These are phyloP conservation scores for Canariomyces notabilis DNA, from an alignment of 2,329 filamentous ascomycete species.

Conservation along the genomic window DNA sequence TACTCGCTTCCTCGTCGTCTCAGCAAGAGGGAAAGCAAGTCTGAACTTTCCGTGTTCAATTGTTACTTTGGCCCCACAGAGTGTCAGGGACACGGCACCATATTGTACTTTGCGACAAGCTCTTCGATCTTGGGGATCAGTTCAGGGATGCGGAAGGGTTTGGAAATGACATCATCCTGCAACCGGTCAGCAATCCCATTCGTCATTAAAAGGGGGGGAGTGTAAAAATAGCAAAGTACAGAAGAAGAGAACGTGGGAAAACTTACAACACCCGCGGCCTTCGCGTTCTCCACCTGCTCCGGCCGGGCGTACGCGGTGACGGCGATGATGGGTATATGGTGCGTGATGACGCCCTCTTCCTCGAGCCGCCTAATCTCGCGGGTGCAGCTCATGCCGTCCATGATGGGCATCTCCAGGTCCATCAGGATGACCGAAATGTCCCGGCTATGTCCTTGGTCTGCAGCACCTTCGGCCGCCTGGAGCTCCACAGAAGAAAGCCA, in stretches of 20 bases:
- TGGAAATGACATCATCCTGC: constrained; percentile 70
- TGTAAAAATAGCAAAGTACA: neutral
- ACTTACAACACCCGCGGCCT: constrained; percentile 67
- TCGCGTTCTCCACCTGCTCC: constrained; percentile 67
- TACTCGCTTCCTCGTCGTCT: no score
- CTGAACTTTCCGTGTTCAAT: neutral
- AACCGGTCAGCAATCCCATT: neutral
- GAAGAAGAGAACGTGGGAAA: no score
- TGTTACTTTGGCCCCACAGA: neutral
- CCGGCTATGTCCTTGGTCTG: constrained; percentile 32
- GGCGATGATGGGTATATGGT: constrained; percentile 73
- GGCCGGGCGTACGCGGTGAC: constrained; percentile 75
- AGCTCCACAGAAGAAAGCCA: neutral
- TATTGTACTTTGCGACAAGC: constrained; percentile 31
- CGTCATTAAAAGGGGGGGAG: neutral
- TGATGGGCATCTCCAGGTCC: constrained; percentile 77
- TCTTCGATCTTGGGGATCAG: constrained; percentile 63
- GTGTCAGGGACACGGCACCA: constrained; percentile 2
- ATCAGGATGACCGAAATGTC: constrained; percentile 67
- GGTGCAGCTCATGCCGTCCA: constrained; percentile 74
- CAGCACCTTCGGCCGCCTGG: neutral
- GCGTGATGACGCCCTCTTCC: constrained; percentile 52
- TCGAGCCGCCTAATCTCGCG: constrained; percentile 65
- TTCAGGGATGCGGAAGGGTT: constrained; percentile 73
- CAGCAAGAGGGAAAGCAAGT: no score